Evolutionary conservation across 2,329 filamentous ascomycete genomes (phyloP).

Genomic region (Nigrospora osmanthi): DNA sequence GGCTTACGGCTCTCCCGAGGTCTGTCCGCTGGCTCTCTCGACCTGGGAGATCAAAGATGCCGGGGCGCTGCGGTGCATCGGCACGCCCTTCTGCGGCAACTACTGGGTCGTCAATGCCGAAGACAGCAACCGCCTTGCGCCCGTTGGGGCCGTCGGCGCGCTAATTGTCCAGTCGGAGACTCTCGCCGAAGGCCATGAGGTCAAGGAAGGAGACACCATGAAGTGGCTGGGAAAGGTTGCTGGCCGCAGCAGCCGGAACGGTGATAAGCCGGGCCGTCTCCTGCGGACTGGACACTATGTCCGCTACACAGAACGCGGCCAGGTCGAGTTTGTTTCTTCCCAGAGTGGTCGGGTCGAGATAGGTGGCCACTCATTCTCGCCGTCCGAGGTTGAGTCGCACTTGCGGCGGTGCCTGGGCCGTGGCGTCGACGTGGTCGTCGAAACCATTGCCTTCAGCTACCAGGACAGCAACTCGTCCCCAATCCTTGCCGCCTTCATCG

Average conservation of each 20-base stretch:
- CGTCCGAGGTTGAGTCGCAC: slow-evolving; percentile 37
- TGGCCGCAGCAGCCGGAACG: slow-evolving; percentile 9
- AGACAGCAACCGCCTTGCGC: slow-evolving; percentile 40
- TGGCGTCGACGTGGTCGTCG: slow-evolving; percentile 39
- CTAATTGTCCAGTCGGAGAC: slow-evolving; percentile 52
- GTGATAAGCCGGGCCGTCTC: slow-evolving; percentile 17
- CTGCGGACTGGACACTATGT: slow-evolving; percentile 44
- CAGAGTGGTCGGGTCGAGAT: slow-evolving; percentile 32
- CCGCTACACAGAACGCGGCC: slow-evolving; percentile 38
- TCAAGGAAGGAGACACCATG: slow-evolving; percentile 18
- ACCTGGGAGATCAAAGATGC: slow-evolving; percentile 32
- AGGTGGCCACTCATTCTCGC: slow-evolving; percentile 29
- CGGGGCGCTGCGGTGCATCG: slow-evolving; percentile 31
- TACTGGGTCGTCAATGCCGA: slow-evolving; percentile 47
- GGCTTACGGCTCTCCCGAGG: slow-evolving; percentile 42
- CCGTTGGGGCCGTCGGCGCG: slow-evolving; percentile 48
- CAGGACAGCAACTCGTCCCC: slow-evolving; percentile 24
- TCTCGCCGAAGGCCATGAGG: slow-evolving; percentile 29
- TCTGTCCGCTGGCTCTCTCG: slow-evolving; percentile 43
- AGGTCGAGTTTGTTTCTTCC: slow-evolving; percentile 38
- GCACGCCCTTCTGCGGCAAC: slow-evolving; percentile 37
- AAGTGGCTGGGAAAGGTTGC: slow-evolving; percentile 11
- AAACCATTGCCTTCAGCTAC: slow-evolving; percentile 33
- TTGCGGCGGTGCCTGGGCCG: slow-evolving; percentile 38
- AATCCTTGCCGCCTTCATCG: slow-evolving; percentile 40